Evolutionary conservation across 129 eudicot species (phyloP), one percentile per base, ranked within the genome.

Genomic region (Flaveria robusta): DNA sequence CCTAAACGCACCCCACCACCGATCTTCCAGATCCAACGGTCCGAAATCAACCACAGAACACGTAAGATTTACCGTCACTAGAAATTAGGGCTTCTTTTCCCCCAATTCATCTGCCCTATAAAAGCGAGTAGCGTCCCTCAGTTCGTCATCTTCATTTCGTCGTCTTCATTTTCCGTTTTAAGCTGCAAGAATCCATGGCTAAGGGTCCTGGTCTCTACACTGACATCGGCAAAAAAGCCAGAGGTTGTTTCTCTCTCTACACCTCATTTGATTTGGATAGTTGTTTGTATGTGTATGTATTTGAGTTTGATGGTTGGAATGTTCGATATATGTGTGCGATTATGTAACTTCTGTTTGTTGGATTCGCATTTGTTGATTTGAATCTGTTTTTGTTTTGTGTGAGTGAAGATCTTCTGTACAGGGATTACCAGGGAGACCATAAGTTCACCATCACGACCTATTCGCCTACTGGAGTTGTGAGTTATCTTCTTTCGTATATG

Each of bases 171-270:
- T 47, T 27, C 71, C 50, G n/a, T 71, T 81, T 79, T 50, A 41
- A 70, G 23, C 68, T n/a, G 15, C 49, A 82, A 23, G 42, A 52
- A 69, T 55, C 41, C 79, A 94, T 93, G 98, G 96, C 64, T 19
- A 90, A 90, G 68, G 98, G 98, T 69, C 98, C 98, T 24, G 98
- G 98, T 69, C 96, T 90, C 49, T 93, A 93, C 87, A 47, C 91
- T 9, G 92, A 85, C 71, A 93, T 93, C 54, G 98, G 97, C 89
- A 90, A 88, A 73, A 83, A 74, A 65, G 86, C 98, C 24, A 58
- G 93, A 90, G 98, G 98, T 92, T 29, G 42, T 39, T 5, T 60
- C 24, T 41, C 52, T 69, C 1, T 58, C 47, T 11, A 5, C n/a
- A 34, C 42, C 51, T 68, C 29, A 11, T 46, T 59, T 56, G 46